A percentile compares a stretch with the other conserved stretches of the same genome.
Evolutionary conservation across 306 rosid species (phyloP).

Genomic region (Notholithocarpus densiflorus): DNA sequence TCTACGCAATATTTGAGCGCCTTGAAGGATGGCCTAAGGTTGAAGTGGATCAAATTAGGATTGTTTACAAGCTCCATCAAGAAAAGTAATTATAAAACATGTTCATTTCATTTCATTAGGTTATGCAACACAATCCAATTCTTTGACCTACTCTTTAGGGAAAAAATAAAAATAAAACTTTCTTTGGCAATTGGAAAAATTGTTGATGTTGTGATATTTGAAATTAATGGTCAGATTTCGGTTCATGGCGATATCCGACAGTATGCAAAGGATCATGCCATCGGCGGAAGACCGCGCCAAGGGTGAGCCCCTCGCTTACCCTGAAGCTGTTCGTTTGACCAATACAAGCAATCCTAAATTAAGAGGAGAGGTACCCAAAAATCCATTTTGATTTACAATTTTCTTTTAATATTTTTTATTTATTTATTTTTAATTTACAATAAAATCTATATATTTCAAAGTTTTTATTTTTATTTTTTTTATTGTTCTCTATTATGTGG

Average conservation of each 20-base stretch:
- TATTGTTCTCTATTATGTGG: too few species aligned
- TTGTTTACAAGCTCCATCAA: conserved; percentile 45
- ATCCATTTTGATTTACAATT: background rate
- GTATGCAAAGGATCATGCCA: conserved; percentile 68
- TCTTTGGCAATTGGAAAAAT: background rate
- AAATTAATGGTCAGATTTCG: conserved; percentile 41
- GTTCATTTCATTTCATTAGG: background rate
- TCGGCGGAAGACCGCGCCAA: conserved; percentile 23
- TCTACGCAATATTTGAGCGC: conserved; percentile 56
- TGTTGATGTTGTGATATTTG: background rate
- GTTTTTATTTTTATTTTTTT: too few species aligned
- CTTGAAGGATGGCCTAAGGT: conserved; percentile 46
- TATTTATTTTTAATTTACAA: background rate
- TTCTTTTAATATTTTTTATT: background rate
- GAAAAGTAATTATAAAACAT: conserved; percentile 29
- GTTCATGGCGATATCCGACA: conserved; percentile 67
- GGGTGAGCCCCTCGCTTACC: conserved; percentile 43
- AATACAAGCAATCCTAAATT: conserved; percentile 31
- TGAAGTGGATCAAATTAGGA: conserved; percentile 47
- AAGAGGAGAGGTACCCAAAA: conserved; percentile 51
- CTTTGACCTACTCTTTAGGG: too few species aligned
- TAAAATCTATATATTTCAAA: background rate
- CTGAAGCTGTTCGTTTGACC: conserved; percentile 71
- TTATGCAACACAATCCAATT: too few species aligned
- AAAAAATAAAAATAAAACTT: too few species aligned